Percentiles rank a stretch among this genome's conserved stretches.
phyloP scores from a whole-genome alignment of 352 stramenopile genomes.

The Lagenidium sp. region DNA sequence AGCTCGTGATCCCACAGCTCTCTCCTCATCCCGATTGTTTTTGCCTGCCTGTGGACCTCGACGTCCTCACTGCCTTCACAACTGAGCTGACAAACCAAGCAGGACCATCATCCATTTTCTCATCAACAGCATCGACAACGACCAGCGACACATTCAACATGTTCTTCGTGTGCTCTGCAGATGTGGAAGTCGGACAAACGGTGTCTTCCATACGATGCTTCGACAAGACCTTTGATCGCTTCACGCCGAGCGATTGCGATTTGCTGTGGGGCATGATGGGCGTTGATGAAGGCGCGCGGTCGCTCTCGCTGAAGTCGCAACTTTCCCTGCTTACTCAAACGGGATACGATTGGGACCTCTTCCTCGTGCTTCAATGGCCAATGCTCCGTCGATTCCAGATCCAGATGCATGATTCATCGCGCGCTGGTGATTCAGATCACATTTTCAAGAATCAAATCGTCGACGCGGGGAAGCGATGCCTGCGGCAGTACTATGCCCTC shows the following conservation, averaged over 20 bases:
- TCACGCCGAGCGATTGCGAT: constrained; percentile 68
- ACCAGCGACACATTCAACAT: constrained; percentile 72
- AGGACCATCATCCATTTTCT: constrained; percentile 25
- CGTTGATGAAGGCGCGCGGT: constrained; percentile 34
- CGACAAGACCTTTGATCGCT: constrained; percentile 25
- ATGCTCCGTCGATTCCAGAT: constrained; percentile 25
- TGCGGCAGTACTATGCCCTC: constrained; percentile 46
- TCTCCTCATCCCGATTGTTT: constrained; percentile 78
- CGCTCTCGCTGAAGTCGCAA: constrained; percentile 35
- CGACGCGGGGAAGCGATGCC: constrained; percentile 24
- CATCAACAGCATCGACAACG: constrained; percentile 18
- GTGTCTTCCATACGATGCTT: constrained; percentile 8
- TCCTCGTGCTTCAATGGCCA: constrained; percentile 49
- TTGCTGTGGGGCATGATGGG: constrained; percentile 65
- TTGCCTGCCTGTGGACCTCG: constrained; percentile 71
- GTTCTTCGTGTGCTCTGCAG: constrained; percentile 24
- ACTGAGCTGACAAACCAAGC: no score
- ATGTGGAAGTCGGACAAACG: constrained; percentile 1
- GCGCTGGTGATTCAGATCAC: not conserved
- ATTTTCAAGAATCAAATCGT: no score
- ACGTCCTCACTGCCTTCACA: no score
- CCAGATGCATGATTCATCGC: not conserved
- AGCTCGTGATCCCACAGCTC: constrained; percentile 57
- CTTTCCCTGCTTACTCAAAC: constrained; percentile 48
- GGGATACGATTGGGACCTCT: constrained; percentile 72